Evolutionary conservation across 768 basidiomycete species (phyloP), one percentile per base, ranked within the genome.

Genomic region (Plicaturopsis crispa): DNA sequence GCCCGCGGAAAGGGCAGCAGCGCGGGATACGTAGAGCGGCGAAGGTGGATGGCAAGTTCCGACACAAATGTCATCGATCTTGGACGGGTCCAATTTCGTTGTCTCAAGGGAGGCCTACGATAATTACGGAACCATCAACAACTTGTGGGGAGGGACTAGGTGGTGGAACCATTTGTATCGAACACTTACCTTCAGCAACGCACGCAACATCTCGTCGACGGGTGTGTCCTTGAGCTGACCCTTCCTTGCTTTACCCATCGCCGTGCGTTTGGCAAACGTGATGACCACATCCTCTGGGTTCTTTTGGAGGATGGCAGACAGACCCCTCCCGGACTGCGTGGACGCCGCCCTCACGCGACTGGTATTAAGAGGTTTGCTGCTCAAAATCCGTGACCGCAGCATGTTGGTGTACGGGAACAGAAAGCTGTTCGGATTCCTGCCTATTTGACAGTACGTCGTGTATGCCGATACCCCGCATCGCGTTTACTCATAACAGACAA

Each of bases 221-320:
- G 82, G 75, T 1, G 74, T 67, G 52, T 96, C 89, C 56, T 91
- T 94, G 53, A 93, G 71, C 41, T 91, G 91, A 17, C 94, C 94
- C 58, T 94, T 97, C 70, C 78, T 88, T 24, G 84, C 82, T 51
- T 69, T 78, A 18, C 89, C 87, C 46, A 90, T 70, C n/a, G 89
- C 78, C n/a, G 88, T 92, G 35, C 92, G 78, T 55, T 84, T 83
- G 10, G 87, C 89, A 48, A 86, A 87, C 2, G 86, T 88, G 42
- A 96, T 80, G 44, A 94, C 91, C 12, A 93, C 85, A 59, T 94
- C 91, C 44, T 88, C 75, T 1, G 81, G 73, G 36, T 69, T 76
- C 69, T 78, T 84, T 57, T 81, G 67, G 21, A 87, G 65, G 33
- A 88, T 55, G 6, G 67, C 64, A 23, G 69, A 43, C 22, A 73